These are phyloP conservation scores for Oligophagozyma castellii DNA, from an alignment of 1,139 yeast genomes.

Conservation along the genomic window DNA sequence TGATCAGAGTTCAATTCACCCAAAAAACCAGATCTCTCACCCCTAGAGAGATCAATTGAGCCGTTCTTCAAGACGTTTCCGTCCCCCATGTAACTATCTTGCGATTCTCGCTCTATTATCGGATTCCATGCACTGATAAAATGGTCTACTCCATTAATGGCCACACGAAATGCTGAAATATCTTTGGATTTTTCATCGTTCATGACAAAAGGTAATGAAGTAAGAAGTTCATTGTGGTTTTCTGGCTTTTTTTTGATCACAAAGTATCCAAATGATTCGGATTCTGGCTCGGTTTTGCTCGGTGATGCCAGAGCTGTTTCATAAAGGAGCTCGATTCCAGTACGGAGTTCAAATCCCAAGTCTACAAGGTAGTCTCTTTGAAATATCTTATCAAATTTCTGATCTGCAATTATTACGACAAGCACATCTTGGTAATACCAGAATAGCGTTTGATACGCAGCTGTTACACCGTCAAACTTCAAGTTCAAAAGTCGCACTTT, in stretches of 20 bases:
- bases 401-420: slow-evolving; percentile 14
- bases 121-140: slow-evolving; percentile 2
- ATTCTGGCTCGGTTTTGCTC: background rate
- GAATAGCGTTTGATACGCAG: slow-evolving; percentile 13
- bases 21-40: slow-evolving; percentile 11
- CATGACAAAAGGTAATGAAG: slow-evolving; percentile 7
- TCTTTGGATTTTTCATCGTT: slow-evolving; percentile 2
- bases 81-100: background rate
- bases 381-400: slow-evolving; percentile 17
- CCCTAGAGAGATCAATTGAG: background rate
- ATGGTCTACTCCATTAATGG: slow-evolving; percentile 18
- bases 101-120: too few species aligned
- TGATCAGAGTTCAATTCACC: slow-evolving; percentile 11
- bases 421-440: slow-evolving; percentile 21
- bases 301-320: background rate
- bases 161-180: slow-evolving; percentile 14
- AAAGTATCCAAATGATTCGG: slow-evolving; percentile 10
- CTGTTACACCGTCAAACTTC: slow-evolving; percentile 7
- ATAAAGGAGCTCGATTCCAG: slow-evolving; percentile 7
- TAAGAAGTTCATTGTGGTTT: slow-evolving; percentile 4
- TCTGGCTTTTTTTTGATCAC: slow-evolving; percentile 7
- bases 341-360: slow-evolving; percentile 12
- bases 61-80: background rate
- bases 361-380: slow-evolving; percentile 17
- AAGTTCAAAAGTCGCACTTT: slow-evolving; percentile 12